Evolutionary conservation across 345 rosid species (phyloP).

Genomic region (Eucalyptus grandis): DNA sequence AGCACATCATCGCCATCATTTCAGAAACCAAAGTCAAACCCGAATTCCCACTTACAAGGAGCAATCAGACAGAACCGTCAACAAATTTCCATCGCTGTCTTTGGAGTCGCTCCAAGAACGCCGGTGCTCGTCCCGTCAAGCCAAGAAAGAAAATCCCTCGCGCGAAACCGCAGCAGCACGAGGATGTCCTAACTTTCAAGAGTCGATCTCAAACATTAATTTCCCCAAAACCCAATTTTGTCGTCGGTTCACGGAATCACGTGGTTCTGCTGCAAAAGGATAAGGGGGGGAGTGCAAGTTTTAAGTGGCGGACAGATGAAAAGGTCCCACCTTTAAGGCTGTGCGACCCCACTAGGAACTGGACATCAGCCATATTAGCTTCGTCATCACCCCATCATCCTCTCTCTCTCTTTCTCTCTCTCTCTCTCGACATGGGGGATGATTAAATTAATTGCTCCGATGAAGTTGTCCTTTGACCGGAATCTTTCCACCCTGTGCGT

Average conservation of each 20-base stretch:
- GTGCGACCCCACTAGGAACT: not conserved
- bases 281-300: not conserved
- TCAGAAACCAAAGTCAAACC: not conserved
- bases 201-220: not conserved
- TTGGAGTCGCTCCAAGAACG: not conserved
- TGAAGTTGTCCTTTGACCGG: not conserved
- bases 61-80: not conserved
- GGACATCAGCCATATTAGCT: not conserved
- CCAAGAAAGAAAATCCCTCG: not conserved
- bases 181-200: not conserved
- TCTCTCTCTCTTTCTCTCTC: not conserved
- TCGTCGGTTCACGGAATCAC: not conserved
- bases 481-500: not conserved
- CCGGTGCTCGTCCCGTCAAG: not conserved
- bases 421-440: not conserved
- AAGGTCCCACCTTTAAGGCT: not conserved
- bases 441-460: not conserved
- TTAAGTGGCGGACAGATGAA: not conserved
- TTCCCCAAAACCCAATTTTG: not conserved
- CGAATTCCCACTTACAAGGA: not conserved
- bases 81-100: not conserved
- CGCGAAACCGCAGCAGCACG: not conserved
- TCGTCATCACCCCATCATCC: not conserved
- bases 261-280: not conserved
- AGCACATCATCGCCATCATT: not conserved